Conservation (phyloP, 2,329 filamentous ascomycete genomes). For the Diaporthe caulivora region DNA sequence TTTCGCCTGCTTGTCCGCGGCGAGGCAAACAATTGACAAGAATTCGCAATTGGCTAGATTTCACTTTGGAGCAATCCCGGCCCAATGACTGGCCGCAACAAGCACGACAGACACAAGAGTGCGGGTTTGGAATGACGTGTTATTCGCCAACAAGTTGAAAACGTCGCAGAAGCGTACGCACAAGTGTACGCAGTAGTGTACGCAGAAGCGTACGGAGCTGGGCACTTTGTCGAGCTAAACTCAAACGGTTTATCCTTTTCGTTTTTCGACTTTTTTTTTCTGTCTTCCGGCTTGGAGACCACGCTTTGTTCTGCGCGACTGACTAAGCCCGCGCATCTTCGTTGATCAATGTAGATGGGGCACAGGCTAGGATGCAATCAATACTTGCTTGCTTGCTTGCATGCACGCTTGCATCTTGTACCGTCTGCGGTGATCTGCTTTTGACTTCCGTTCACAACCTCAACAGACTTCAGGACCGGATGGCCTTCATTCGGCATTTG, state of each 20-base stretch:
- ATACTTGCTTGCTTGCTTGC: not conserved
- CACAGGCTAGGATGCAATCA: too few relatives aligned
- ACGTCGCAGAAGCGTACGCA: not conserved
- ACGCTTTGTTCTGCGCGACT: constrained; percentile 6
- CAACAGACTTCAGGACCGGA: not conserved
- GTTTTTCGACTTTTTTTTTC: not conserved
- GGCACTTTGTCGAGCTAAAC: constrained; percentile 10
- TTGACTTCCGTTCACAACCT: not conserved
- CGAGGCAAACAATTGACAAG: not conserved
- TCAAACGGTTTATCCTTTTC: not conserved
- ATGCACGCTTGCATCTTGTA: not conserved
- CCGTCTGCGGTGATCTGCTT: not conserved
- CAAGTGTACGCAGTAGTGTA: too few relatives aligned
- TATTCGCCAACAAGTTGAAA: not conserved
- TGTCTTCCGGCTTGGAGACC: not conserved
- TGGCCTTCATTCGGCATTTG: not conserved
- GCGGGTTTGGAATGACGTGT: not conserved
- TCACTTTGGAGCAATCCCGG: not conserved
- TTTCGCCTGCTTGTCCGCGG: not conserved
- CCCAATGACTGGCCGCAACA: not conserved
- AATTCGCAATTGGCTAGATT: not conserved
- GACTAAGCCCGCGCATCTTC: constrained; percentile 17
- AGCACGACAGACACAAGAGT: not conserved
- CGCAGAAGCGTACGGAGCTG: not conserved
- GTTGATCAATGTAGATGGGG: not conserved